phyloP scores from a whole-genome alignment of 345 rosid genomes.

The Populus alba region DNA sequence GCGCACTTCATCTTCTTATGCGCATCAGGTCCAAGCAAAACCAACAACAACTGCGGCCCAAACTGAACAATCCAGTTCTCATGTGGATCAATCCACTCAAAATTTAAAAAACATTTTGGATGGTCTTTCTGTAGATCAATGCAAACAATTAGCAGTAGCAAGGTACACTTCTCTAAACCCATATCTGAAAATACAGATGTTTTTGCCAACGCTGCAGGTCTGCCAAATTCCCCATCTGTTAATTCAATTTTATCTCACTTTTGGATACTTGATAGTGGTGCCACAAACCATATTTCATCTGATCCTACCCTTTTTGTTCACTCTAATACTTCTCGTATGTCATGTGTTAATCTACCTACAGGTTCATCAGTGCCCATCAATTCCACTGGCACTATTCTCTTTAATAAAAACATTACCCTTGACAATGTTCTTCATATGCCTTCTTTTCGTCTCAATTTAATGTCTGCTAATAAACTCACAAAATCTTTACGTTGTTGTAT shows the following conservation, averaged over 20 bases:
- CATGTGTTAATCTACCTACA: conserved; percentile 9
- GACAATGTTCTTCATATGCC: background rate
- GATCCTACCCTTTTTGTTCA: background rate
- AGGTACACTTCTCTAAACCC: too few relatives aligned
- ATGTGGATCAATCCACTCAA: too few relatives aligned
- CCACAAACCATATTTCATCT: conserved; percentile 5
- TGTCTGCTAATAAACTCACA: conserved; percentile 8
- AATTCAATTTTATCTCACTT: background rate
- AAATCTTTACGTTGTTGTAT: background rate
- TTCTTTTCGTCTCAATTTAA: conserved; percentile 1
- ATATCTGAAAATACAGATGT: background rate
- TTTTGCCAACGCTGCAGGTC: background rate
- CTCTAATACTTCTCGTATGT: background rate
- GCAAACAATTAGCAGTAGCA: background rate
- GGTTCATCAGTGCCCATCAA: conserved; percentile 3
- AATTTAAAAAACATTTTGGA: too few relatives aligned
- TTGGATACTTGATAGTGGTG: conserved; percentile 7
- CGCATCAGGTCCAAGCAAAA: too few relatives aligned
- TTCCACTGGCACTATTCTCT: background rate
- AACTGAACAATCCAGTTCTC: too few relatives aligned
- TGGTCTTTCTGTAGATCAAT: background rate
- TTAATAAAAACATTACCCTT: background rate
- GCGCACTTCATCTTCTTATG: too few relatives aligned
- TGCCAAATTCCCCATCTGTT: background rate
- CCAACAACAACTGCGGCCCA: too few relatives aligned